Evolutionary conservation across 495 filamentous ascomycete species (phyloP).

Genomic region (Recurvomyces mirabilis): DNA sequence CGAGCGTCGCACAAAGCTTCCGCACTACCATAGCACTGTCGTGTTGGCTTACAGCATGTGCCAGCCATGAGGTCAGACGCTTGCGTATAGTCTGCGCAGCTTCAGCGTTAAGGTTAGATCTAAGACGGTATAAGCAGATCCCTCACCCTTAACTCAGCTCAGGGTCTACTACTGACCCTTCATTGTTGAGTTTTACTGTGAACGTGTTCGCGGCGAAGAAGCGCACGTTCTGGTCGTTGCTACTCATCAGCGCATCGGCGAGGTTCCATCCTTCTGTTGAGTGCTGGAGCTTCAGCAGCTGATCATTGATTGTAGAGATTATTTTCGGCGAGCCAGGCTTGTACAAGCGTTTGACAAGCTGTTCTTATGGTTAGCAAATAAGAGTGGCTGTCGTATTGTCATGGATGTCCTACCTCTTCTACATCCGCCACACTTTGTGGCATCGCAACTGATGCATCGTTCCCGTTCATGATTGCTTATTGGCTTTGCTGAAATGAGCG

Average conservation of each 20-base stretch:
- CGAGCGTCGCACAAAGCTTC: constrained; percentile 76
- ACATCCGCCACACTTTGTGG: constrained; percentile 15
- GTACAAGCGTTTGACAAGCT: constrained; percentile 47
- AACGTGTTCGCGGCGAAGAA: constrained; percentile 95
- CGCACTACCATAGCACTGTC: constrained; percentile 56
- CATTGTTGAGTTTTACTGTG: constrained; percentile 82
- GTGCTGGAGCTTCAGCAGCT: constrained; percentile 65
- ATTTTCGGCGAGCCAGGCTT: constrained; percentile 49
- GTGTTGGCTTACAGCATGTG: constrained; percentile 42
- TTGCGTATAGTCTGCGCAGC: constrained; percentile 8
- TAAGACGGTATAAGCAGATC: constrained; percentile 6
- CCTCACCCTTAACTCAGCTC: constrained; percentile 17
- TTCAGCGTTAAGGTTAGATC: constrained; percentile 12
- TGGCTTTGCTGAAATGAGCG: not conserved
- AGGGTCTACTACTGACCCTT: constrained; percentile 33
- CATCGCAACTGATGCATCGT: not conserved
- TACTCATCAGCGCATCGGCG: constrained; percentile 58
- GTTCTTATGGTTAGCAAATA: not conserved
- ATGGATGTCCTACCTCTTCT: not conserved
- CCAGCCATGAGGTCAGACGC: constrained; percentile 15
- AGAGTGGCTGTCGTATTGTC: not conserved
- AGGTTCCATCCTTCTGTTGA: constrained; percentile 75
- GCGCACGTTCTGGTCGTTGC: constrained; percentile 56
- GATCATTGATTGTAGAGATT: constrained; percentile 58
- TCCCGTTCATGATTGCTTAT: constrained; percentile 1